Evolutionary conservation across 352 stramenopile genomes (phyloP).

Genomic region (Pythium chondricola): DNA sequence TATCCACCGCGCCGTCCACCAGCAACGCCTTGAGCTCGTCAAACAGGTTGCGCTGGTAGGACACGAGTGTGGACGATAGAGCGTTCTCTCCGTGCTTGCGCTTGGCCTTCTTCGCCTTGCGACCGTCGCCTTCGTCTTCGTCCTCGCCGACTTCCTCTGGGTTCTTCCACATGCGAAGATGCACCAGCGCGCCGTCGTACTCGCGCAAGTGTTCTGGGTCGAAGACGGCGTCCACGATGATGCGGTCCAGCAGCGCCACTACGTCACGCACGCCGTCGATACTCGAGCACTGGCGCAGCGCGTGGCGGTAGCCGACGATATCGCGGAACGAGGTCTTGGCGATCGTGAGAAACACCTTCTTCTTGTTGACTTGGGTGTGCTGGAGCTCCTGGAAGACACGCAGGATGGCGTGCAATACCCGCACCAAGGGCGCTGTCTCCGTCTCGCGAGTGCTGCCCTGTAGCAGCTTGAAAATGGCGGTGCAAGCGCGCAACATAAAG

Average conservation of each 20-base stretch:
- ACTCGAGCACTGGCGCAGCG: constrained; percentile 18
- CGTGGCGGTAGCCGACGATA: constrained; percentile 49
- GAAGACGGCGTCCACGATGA: constrained; percentile 71
- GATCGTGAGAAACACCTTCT: constrained; percentile 80
- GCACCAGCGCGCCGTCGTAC: constrained; percentile 56
- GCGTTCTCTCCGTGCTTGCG: constrained; percentile 8
- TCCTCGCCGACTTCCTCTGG: constrained; percentile 2
- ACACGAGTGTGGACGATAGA: constrained; percentile 37
- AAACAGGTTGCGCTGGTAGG: constrained; percentile 78
- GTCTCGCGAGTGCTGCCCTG: too few species aligned
- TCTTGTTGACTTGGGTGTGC: constrained; percentile 83
- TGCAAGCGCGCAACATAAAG: constrained; percentile 58
- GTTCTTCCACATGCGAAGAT: constrained; percentile 27
- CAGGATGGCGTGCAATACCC: constrained; percentile 41
- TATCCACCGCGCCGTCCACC: constrained; percentile 24
- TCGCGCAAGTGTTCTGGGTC: constrained; percentile 69
- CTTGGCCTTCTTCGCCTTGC: constrained; percentile 26
- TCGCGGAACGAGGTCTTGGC: constrained; percentile 71
- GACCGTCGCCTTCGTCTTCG: constrained; percentile 5
- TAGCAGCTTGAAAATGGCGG: constrained; percentile 18
- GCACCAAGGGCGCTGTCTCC: too few species aligned
- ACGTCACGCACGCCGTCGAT: constrained; percentile 11
- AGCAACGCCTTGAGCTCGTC: constrained; percentile 60
- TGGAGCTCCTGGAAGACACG: constrained; percentile 76
- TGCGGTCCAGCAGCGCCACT: constrained; percentile 55